Evolutionary conservation across 139 green algal genomes (phyloP).

Genomic region (Chlamydomonas sp.): DNA sequence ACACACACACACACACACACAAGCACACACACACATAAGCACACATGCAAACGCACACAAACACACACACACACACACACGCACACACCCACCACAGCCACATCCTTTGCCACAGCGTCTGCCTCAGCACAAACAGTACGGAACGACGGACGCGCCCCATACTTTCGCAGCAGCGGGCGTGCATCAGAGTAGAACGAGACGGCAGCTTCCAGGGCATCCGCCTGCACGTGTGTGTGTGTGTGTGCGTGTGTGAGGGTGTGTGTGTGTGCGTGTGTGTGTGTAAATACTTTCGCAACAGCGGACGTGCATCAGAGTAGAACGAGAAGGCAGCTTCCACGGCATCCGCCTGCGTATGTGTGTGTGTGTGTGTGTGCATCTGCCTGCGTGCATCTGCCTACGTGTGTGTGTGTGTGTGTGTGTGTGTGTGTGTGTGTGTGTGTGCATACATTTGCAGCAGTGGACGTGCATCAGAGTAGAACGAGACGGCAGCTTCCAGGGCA

Average conservation of each 20-base stretch:
- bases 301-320: slow-evolving; percentile 62
- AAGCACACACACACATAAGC: too few species aligned
- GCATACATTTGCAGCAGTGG: slow-evolving; percentile 70
- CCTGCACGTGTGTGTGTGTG: slow-evolving; percentile 24
- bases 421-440: too few species aligned
- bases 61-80: too few species aligned
- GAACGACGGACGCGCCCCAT: slow-evolving; percentile 62
- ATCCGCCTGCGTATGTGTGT: slow-evolving; percentile 36
- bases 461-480: slow-evolving; percentile 61
- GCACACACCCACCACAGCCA: too few species aligned
- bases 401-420: too few species aligned
- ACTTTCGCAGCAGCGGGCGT: slow-evolving; percentile 61
- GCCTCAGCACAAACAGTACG: slow-evolving; percentile 35
- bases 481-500: slow-evolving; percentile 63
- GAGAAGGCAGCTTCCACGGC: slow-evolving; percentile 64
- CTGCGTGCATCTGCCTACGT: too few species aligned
- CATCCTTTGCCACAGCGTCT: slow-evolving; percentile 50
- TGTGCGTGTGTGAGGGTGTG: too few species aligned
- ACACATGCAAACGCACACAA: too few species aligned
- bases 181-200: slow-evolving; percentile 68
- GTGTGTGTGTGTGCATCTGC: too few species aligned
- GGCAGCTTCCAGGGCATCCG: slow-evolving; percentile 60
- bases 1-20: too few species aligned
- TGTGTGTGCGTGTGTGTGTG: too few species aligned
- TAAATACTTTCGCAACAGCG: slow-evolving; percentile 69